These are phyloP conservation scores for Colletotrichum liaoningense DNA, from an alignment of 2,329 filamentous ascomycete genomes.

Conservation along the genomic window DNA sequence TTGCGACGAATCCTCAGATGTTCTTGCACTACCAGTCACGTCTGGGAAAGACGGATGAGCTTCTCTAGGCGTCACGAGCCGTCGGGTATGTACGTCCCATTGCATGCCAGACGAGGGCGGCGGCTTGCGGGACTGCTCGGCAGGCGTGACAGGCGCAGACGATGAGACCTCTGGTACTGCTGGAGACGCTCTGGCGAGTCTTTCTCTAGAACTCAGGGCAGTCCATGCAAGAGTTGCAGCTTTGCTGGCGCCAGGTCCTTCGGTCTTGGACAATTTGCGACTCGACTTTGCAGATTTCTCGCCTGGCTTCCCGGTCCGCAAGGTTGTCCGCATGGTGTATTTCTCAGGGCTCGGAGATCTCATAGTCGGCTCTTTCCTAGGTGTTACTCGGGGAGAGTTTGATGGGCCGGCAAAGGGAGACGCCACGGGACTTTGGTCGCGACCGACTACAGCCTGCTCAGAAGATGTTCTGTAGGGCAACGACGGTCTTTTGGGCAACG, in stretches of 20 bases:
- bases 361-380: constrained; percentile 50
- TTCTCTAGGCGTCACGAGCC: constrained; percentile 57
- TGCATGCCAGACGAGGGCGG: constrained; percentile 48
- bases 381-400: constrained; percentile 46
- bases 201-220: constrained; percentile 55
- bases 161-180: constrained; percentile 40
- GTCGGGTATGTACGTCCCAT: constrained; percentile 67
- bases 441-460: constrained; percentile 56
- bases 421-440: constrained; percentile 37
- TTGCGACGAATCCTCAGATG: constrained; percentile 53
- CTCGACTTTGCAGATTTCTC: constrained; percentile 54
- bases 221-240: constrained; percentile 74
- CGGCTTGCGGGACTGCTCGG: constrained; percentile 47
- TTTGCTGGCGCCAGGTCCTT: constrained; percentile 68
- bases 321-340: constrained; percentile 71
- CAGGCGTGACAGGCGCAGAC: constrained; percentile 40
- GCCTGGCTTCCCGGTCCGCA: constrained; percentile 60
- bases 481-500: constrained; percentile 67
- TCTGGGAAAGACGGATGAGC: constrained; percentile 43
- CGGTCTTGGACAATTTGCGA: constrained; percentile 54
- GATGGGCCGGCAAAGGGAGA: constrained; percentile 39
- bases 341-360: constrained; percentile 70
- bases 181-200: constrained; percentile 41
- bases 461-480: constrained; percentile 66
- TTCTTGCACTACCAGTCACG: constrained; percentile 45